Percentiles rank a stretch among this genome's conserved stretches.
phyloP scores from a whole-genome alignment of 768 basidiomycete genomes.

The Pleurotus ostreatus region DNA sequence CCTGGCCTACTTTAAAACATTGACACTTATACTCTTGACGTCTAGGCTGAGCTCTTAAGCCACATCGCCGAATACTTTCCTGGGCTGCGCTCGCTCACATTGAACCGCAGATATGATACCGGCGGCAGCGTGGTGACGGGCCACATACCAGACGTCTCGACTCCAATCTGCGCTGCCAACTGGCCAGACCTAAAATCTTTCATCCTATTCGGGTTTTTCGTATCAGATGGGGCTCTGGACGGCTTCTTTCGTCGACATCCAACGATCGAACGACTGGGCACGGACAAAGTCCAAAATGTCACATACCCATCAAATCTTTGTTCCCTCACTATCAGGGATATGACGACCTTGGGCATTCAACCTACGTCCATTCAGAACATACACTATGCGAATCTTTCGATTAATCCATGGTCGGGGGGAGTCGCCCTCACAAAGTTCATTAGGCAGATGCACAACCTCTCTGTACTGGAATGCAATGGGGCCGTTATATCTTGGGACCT shows the following conservation, averaged over 20 bases:
- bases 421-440: neutral
- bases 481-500: neutral
- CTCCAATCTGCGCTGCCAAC: no score
- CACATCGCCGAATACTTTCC: slow-evolving; percentile 1
- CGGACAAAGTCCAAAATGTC: neutral
- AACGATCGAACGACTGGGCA: neutral
- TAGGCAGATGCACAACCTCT: neutral
- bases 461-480: slow-evolving; percentile 1
- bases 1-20: neutral
- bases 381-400: neutral
- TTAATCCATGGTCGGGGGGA: neutral
- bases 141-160: neutral
- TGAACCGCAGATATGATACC: neutral
- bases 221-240: neutral
- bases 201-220: neutral
- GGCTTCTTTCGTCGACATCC: neutral
- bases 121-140: neutral
- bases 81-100: neutral
- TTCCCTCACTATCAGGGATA: neutral
- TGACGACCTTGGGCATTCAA: neutral
- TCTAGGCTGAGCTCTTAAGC: neutral
- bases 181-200: neutral
- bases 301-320: neutral
- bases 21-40: neutral
- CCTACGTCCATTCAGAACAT: neutral